Conservation (phyloP, 2,329 filamentous ascomycete genomes). For the Ilyonectria destructans region DNA sequence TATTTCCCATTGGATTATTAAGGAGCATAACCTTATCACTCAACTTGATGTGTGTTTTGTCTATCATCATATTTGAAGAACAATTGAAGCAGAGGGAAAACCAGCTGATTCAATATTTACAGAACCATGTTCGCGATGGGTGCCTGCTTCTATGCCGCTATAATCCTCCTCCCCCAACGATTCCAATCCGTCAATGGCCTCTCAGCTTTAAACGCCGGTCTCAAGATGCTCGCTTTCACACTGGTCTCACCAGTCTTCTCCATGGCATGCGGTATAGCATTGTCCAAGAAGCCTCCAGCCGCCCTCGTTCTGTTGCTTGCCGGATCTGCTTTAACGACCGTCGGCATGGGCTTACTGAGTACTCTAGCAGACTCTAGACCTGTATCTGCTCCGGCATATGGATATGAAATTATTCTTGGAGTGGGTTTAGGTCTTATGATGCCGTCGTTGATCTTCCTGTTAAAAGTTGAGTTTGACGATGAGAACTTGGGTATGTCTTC, state of each 20-base stretch:
- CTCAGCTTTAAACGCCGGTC: conserved; percentile 10
- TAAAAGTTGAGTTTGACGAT: conserved; percentile 16
- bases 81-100: background rate
- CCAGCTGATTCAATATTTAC: background rate
- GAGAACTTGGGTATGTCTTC: conserved; percentile 12
- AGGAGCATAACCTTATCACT: conserved; percentile 1
- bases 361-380: background rate
- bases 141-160: conserved; percentile 20
- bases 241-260: conserved; percentile 15
- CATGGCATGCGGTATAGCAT: conserved; percentile 8
- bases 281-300: conserved; percentile 11
- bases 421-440: conserved; percentile 15
- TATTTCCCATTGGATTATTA: conserved; percentile 15
- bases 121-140: background rate
- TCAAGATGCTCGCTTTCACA: conserved; percentile 14
- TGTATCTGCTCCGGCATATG: conserved; percentile 7
- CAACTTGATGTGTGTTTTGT: background rate
- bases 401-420: conserved; percentile 12
- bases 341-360: conserved; percentile 15
- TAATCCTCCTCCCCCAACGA: conserved; percentile 20
- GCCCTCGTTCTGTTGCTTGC: conserved; percentile 3
- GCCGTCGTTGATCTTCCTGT: conserved; percentile 15
- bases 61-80: background rate
- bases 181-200: conserved; percentile 23
- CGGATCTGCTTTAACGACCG: conserved; percentile 2